Base-by-base conservation (phyloP, 768 basidiomycete species). In the Suillus bovinus region DNA sequence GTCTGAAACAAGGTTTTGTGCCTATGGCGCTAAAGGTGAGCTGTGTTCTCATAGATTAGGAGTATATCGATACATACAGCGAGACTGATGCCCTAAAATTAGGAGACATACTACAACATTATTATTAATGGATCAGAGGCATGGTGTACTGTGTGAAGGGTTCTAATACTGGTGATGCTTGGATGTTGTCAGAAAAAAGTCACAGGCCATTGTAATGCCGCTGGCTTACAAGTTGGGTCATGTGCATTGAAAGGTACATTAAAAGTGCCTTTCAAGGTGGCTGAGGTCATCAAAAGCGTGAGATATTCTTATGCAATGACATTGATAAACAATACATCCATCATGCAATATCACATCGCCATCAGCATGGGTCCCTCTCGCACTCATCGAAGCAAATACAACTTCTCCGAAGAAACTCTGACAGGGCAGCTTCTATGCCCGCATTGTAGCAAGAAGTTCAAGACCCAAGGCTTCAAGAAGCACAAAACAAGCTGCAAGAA, bases 391-490 rank as follows among this genome's bases (percentile, higher is more conserved):
- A 46, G 44, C 44, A 46, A 46, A 24, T 46, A 46, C 10, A 46
- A 22, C 44, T 46, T 22, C n/a, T 46, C 44, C 6, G 11, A 46
- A 46, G 22, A 46, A 46, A 46, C 44, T 13, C 22, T 46, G 44
- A 46, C 44, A 5, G n/a, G 44, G 44, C 44, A 61, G 31, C 31
- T 61, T 31, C 0, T 31, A 27, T 61, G 61, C 47, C 11, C 11
- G 11, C 20, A 29, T 46, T 61, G 53, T 42, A 24, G 31, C 41
- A 36, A 17, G 39, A n/a, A 27, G 27, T 61, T 61, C 39, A 31
- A 17, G 14, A n/a, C 54, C 0, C 41, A 42, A 24, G 54, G 61
- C 31, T 33, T 61, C 61, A 61, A 61, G 46, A 56, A 42, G 11
- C 61, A 61, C 17, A n/a, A 57, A 36, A 27, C 54, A 10, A 46